Conservation (phyloP, 345 rosid genomes). For the Aurinia saxatilis region DNA sequence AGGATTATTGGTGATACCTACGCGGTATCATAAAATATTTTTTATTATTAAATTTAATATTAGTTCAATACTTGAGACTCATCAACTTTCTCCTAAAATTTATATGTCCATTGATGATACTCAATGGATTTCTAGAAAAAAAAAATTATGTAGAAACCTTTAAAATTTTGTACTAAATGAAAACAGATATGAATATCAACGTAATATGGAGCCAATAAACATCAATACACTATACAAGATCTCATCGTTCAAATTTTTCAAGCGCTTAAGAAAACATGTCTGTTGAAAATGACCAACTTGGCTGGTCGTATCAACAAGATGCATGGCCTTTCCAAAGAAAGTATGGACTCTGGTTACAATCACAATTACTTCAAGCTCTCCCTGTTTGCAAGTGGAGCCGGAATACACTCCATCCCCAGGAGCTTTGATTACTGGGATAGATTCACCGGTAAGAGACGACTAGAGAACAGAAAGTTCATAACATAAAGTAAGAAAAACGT, state of each 20-base stretch:
- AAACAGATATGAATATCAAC: background rate
- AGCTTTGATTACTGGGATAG: slow-evolving; percentile 94
- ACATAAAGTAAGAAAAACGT: background rate
- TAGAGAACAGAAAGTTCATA: slow-evolving; percentile 24
- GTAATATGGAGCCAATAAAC: background rate
- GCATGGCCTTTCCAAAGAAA: slow-evolving; percentile 97
- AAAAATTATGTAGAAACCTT: no score
- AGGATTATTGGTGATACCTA: no score
- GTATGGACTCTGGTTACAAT: slow-evolving; percentile 98
- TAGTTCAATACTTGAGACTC: no score
- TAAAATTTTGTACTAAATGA: no score
- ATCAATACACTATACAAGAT: background rate
- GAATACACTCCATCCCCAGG: slow-evolving; percentile 97
- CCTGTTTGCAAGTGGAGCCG: slow-evolving; percentile 95
- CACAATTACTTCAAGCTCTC: slow-evolving; percentile 93
- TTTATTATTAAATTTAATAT: no score
- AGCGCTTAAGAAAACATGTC: no score
- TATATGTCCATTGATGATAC: no score
- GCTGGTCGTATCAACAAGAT: slow-evolving; percentile 92
- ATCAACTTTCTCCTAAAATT: no score
- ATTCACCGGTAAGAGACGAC: slow-evolving; percentile 98
- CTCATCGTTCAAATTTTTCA: no score
- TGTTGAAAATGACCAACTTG: slow-evolving; percentile 99
- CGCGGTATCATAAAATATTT: no score
- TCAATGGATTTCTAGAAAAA: no score